A percentile compares a stretch with the other conserved stretches of the same genome.
phyloP scores from a whole-genome alignment of 805 yeast genomes.

The Candida sonorensis region DNA sequence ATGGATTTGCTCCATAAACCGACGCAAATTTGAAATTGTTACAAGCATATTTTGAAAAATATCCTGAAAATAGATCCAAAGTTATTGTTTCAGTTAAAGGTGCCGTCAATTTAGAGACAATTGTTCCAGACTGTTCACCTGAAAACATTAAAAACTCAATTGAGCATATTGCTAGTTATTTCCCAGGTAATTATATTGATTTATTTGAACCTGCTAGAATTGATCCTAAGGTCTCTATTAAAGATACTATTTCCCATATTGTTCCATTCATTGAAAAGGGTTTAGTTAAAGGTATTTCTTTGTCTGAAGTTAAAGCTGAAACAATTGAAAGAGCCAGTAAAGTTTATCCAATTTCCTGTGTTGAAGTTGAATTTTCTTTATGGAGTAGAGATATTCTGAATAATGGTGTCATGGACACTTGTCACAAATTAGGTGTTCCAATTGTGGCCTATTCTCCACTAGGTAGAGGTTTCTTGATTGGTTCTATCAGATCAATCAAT shows the following conservation, averaged over 20 bases:
- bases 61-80: slow-evolving; percentile 50
- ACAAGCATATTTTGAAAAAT: slow-evolving; percentile 47
- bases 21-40: slow-evolving; percentile 49
- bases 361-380: slow-evolving; percentile 76
- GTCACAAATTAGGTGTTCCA: slow-evolving; percentile 54
- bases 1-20: slow-evolving; percentile 43
- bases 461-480: slow-evolving; percentile 73
- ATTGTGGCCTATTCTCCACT: slow-evolving; percentile 80
- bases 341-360: slow-evolving; percentile 53
- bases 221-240: slow-evolving; percentile 49
- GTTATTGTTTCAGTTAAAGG: slow-evolving; percentile 68
- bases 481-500: slow-evolving; percentile 37
- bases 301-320: slow-evolving; percentile 63
- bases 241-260: slow-evolving; percentile 50
- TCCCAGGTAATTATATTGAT: slow-evolving; percentile 39
- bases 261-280: slow-evolving; percentile 58
- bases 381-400: slow-evolving; percentile 53
- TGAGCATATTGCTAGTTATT: slow-evolving; percentile 31
- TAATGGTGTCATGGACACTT: slow-evolving; percentile 58
- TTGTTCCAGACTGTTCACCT: slow-evolving; percentile 43
- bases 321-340: slow-evolving; percentile 54
- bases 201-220: slow-evolving; percentile 71
- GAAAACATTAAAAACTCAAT: slow-evolving; percentile 44
- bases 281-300: slow-evolving; percentile 59
- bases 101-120: slow-evolving; percentile 38